Conservation (phyloP, 208 protist genomes). For the Wallacemonas sp. region DNA sequence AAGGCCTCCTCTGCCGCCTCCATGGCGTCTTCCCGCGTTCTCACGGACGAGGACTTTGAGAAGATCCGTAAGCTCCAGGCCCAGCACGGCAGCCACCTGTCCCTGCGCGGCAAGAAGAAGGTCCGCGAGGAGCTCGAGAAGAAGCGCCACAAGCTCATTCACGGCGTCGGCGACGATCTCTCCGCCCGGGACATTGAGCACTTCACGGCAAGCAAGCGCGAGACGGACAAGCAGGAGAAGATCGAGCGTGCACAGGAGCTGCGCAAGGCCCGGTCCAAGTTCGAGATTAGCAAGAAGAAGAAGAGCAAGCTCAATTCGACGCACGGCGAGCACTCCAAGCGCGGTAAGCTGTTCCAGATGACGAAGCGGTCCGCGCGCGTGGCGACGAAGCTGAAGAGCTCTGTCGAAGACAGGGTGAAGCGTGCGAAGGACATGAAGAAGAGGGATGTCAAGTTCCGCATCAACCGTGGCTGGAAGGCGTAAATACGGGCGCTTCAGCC, state of each 20-base stretch:
- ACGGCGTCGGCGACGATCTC: constrained; percentile 80
- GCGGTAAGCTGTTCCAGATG: constrained; percentile 92
- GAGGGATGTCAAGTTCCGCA: constrained; percentile 94
- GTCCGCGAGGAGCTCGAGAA: constrained; percentile 53
- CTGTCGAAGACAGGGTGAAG: constrained; percentile 65
- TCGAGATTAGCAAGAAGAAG: constrained; percentile 88
- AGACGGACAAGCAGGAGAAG: constrained; percentile 81
- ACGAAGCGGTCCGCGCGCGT: constrained; percentile 88
- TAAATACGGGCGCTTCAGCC: constrained; percentile 33
- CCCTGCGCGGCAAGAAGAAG: constrained; percentile 76
- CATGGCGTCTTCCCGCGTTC: constrained; percentile 57
- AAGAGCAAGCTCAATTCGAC: constrained; percentile 92
- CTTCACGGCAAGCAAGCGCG: constrained; percentile 83
- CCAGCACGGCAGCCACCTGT: constrained; percentile 72
- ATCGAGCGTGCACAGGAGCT: constrained; percentile 81
- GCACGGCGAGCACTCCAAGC: constrained; percentile 84
- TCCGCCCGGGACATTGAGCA: constrained; percentile 83
- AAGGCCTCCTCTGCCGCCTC: constrained; percentile 36
- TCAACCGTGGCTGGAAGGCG: constrained; percentile 90
- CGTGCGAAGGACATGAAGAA: constrained; percentile 90
- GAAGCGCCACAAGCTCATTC: constrained; percentile 68
- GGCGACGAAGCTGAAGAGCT: constrained; percentile 83
- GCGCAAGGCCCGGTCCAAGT: constrained; percentile 80
- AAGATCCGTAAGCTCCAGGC: constrained; percentile 77
- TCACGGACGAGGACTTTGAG: constrained; percentile 85